Base-by-base conservation (phyloP, 2,329 filamentous ascomycete genomes). In the Botrytis hyacinthi region DNA sequence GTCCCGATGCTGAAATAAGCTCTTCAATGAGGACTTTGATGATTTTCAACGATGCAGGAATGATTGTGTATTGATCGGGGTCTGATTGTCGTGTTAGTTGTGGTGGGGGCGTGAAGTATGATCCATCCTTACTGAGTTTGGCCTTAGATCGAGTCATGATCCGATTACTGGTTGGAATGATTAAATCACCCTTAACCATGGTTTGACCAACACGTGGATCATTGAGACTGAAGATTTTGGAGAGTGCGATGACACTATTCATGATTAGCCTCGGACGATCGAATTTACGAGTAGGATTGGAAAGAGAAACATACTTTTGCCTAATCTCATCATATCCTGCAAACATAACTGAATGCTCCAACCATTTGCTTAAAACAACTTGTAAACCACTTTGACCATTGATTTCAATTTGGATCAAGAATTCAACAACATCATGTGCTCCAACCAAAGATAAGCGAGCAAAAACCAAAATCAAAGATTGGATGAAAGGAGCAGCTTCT, bases 321-420 rank as follows among this genome's bases (percentile, higher is more conserved):
- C 95, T 90, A 78, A 98, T 98, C 82, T 98, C 95, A 79, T 98
- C 95, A 79, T 98, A 99, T 20, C 96, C 96, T n/a, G 94, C 94
- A 83, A 99, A 99, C 82, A 92, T 97, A 82, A 97, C 89, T 6
- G 94, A 97, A 83, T 98, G 97, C 84, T 98, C 96, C 1, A 99
- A 86, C 96, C 96, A 99, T 83, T 98, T 98, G 83, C 91, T 88
- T 77, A 98, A 85, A 5, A 99, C 96, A 37, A 98, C 91, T 76
- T 95, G 90, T 12, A 99, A 85, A n/a, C 95, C 96, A 79, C 88
- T 97, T 80, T 92, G 87, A 29, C 91, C 91, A 66, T 90, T 89
- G 76, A 98, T 92, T 78, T 94, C 88, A 75, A 97, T 91, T 79
- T 94, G 91, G 75, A 92, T 92, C 46, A 99, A 86, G 84, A 99